phyloP scores from a whole-genome alignment of 768 basidiomycete species.

The Panaeolus papilionaceus region DNA sequence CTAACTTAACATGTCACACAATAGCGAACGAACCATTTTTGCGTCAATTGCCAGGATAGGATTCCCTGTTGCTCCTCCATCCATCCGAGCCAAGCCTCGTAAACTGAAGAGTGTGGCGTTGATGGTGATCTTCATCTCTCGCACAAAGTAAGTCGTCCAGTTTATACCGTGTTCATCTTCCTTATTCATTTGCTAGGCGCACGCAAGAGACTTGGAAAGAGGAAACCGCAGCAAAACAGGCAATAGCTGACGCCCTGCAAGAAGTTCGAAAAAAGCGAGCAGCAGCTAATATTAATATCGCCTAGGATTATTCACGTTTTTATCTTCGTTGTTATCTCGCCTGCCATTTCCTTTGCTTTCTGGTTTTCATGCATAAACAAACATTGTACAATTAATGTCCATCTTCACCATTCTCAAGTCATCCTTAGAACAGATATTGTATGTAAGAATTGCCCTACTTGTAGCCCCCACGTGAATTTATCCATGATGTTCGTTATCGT shows the following conservation, averaged over 20 bases:
- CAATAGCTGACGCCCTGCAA: constrained; percentile 68
- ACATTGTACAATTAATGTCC: not conserved
- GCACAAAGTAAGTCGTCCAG: constrained; percentile 58
- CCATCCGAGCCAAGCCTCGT: constrained; percentile 45
- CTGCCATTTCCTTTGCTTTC: constrained; percentile 6
- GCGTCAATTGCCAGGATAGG: constrained; percentile 81
- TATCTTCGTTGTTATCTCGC: not conserved
- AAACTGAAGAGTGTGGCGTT: constrained; percentile 63
- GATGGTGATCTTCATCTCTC: constrained; percentile 68
- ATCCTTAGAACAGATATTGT: not conserved
- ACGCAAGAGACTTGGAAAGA: constrained; percentile 70
- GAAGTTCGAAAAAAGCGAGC: constrained; percentile 67
- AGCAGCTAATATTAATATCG: constrained; percentile 19
- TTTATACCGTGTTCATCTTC: constrained; percentile 11
- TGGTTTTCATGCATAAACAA: constrained; percentile 1
- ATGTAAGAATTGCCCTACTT: not conserved
- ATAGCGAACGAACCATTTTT: constrained; percentile 69
- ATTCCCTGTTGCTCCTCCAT: constrained; percentile 55
- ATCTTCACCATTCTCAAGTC: not conserved
- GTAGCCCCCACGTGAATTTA: too few relatives aligned
- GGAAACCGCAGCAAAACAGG: constrained; percentile 64
- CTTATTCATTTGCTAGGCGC: constrained; percentile 45
- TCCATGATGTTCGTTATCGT: too few relatives aligned
- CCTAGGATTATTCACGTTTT: not conserved
- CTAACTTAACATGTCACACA: not conserved